These are phyloP conservation scores for Chlorencoelia australis DNA, from an alignment of 2,329 filamentous ascomycete genomes.

Conservation along the genomic window DNA sequence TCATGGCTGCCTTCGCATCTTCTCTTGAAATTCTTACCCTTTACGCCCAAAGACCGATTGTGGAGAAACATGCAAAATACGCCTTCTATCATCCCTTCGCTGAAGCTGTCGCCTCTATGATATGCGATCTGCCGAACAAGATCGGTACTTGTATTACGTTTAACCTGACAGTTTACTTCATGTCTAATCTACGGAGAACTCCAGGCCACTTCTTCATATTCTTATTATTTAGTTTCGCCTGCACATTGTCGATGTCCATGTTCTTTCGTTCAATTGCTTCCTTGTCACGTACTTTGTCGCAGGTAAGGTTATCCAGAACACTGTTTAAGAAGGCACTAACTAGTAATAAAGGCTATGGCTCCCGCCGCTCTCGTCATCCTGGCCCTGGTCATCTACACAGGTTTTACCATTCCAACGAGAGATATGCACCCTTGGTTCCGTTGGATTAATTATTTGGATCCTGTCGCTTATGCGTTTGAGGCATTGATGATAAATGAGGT, in stretches of 20 bases:
- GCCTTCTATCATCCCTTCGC: conserved; percentile 84
- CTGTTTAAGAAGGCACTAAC: background rate
- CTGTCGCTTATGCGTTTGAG: conserved; percentile 57
- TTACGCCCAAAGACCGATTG: conserved; percentile 81
- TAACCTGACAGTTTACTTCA: conserved; percentile 76
- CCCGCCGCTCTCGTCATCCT: conserved; percentile 48
- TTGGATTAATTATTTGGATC: conserved; percentile 61
- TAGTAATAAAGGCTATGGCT: conserved; percentile 16
- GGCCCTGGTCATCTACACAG: conserved; percentile 36
- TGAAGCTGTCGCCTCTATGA: conserved; percentile 46
- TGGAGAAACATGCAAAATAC: conserved; percentile 81
- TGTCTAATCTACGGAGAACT: conserved; percentile 69
- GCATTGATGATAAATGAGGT: conserved; percentile 79
- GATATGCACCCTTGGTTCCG: conserved; percentile 46
- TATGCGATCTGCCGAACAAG: conserved; percentile 79
- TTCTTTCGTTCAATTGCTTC: conserved; percentile 77
- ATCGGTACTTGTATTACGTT: conserved; percentile 64
- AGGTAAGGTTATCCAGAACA: conserved; percentile 22
- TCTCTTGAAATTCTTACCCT: conserved; percentile 67
- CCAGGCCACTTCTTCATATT: conserved; percentile 78
- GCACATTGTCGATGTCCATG: conserved; percentile 74
- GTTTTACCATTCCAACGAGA: conserved; percentile 42
- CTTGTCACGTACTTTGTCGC: conserved; percentile 61
- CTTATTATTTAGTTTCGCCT: conserved; percentile 63
- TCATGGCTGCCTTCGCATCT: conserved; percentile 55